Conservation (phyloP, 352 stramenopile species). For the Phytophthora multivora region DNA sequence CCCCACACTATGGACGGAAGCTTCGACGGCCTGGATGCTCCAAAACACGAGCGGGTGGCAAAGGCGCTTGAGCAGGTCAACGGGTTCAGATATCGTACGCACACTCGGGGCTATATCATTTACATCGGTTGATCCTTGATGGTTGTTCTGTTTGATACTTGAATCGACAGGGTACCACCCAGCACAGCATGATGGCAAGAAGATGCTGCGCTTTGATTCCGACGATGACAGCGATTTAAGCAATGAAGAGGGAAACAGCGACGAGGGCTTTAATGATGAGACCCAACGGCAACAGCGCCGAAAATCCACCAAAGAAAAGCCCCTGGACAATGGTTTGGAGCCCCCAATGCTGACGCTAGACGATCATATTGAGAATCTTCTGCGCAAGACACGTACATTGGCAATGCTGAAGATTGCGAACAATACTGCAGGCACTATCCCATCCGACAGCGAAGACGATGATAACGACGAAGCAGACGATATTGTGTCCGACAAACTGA, state of each 20-base stretch:
- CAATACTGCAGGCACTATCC: constrained; percentile 66
- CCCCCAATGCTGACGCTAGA: constrained; percentile 47
- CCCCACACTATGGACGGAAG: constrained; percentile 14
- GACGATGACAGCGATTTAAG: constrained; percentile 41
- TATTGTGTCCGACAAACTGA: constrained; percentile 39
- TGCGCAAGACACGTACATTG: constrained; percentile 65
- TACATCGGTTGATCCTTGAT: background rate
- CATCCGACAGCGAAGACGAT: constrained; percentile 51
- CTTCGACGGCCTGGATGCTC: constrained; percentile 25
- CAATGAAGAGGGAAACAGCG: constrained; percentile 2
- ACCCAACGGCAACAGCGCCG: constrained; percentile 4
- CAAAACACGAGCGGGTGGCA: constrained; percentile 64
- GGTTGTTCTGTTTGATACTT: constrained; percentile 1
- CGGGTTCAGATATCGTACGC: constrained; percentile 62
- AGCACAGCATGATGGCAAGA: constrained; percentile 42
- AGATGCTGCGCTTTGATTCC: constrained; percentile 50
- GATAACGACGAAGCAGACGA: constrained; percentile 47
- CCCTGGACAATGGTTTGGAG: background rate
- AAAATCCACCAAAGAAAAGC: constrained; percentile 10
- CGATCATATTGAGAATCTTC: constrained; percentile 72
- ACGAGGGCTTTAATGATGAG: constrained; percentile 8
- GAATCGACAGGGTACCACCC: constrained; percentile 51
- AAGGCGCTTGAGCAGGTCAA: constrained; percentile 78
- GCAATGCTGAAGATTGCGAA: constrained; percentile 77
- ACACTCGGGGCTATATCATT: background rate